Conservation (phyloP, 2,329 filamentous ascomycete species). For the Venturia effusa region DNA sequence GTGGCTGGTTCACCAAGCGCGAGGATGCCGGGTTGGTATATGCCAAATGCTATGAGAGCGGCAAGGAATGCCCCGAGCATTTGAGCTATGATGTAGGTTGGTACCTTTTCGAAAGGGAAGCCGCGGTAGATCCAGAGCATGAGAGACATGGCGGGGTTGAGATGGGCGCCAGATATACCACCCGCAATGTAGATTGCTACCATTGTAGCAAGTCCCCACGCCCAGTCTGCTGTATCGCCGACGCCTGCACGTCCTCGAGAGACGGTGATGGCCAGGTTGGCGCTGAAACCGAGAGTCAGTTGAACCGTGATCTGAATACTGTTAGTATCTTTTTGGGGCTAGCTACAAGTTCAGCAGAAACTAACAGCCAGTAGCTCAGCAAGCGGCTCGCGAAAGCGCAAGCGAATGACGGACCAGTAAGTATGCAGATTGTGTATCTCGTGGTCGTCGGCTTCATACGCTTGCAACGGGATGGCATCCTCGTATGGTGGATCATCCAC, state of each 20-base stretch:
- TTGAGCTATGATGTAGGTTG: conserved; percentile 24
- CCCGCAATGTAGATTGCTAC: conserved; percentile 5
- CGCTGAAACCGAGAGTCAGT: conserved; percentile 14
- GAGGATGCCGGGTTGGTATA: conserved; percentile 27
- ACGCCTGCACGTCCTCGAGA: conserved; percentile 12
- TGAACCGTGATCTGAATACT: conserved; percentile 12
- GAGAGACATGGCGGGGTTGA: conserved; percentile 15
- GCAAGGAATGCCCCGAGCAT: conserved; percentile 26
- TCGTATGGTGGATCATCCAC: not conserved
- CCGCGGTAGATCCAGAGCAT: conserved; percentile 23
- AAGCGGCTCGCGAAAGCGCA: conserved; percentile 14
- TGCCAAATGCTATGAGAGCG: conserved; percentile 23
- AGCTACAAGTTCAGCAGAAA: not conserved
- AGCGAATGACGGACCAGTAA: conserved; percentile 15
- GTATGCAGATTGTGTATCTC: conserved; percentile 13
- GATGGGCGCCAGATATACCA: conserved; percentile 9
- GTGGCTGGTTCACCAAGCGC: conserved; percentile 14
- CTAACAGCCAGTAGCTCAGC: conserved; percentile 13
- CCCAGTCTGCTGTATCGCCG: conserved; percentile 10
- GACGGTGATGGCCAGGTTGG: conserved; percentile 14
- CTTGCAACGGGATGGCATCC: not conserved
- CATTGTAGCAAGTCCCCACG: conserved; percentile 11
- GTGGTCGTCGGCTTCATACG: conserved; percentile 8
- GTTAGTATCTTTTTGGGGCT: not conserved
- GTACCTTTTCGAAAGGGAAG: conserved; percentile 21